These are phyloP conservation scores for Suhomyces pyralidae DNA, from an alignment of 805 yeast genomes.

Conservation along the genomic window DNA sequence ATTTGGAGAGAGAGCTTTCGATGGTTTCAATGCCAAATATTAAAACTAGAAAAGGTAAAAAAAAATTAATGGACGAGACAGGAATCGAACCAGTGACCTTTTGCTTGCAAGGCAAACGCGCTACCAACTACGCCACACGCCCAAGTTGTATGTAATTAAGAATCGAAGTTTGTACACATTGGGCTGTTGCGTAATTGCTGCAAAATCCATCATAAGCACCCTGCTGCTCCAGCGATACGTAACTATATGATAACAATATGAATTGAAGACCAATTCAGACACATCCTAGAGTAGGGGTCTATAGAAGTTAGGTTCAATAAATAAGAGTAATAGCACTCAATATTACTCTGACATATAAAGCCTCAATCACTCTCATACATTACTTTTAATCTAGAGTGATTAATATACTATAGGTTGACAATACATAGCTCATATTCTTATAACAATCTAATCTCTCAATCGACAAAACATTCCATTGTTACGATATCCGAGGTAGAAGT, in stretches of 20 bases:
- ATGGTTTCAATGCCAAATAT: neutral
- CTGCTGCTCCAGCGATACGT: too few species aligned
- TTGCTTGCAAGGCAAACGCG: slow-evolving; percentile 78
- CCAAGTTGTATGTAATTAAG: slow-evolving; percentile 24
- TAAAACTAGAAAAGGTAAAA: slow-evolving; percentile 4
- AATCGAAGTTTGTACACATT: neutral
- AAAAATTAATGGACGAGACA: slow-evolving; percentile 58
- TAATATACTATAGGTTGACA: too few species aligned
- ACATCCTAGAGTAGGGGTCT: too few species aligned
- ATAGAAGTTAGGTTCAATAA: too few species aligned
- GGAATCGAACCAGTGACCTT: slow-evolving; percentile 80
- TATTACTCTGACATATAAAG: too few species aligned
- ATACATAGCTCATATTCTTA: neutral
- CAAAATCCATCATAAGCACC: neutral
- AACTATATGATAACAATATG: too few species aligned
- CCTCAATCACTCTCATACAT: too few species aligned
- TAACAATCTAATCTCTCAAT: neutral
- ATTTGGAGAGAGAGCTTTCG: neutral
- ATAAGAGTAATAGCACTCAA: too few species aligned
- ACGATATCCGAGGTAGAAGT: slow-evolving; percentile 13
- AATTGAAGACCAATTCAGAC: too few species aligned
- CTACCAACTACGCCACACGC: slow-evolving; percentile 85
- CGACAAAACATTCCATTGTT: slow-evolving; percentile 10
- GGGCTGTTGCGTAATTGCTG: neutral
- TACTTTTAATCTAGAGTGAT: too few species aligned